Evolutionary conservation across 495 filamentous ascomycete genomes (phyloP), one percentile per base, ranked within the genome.

Genomic region (Terfezia boudieri): DNA sequence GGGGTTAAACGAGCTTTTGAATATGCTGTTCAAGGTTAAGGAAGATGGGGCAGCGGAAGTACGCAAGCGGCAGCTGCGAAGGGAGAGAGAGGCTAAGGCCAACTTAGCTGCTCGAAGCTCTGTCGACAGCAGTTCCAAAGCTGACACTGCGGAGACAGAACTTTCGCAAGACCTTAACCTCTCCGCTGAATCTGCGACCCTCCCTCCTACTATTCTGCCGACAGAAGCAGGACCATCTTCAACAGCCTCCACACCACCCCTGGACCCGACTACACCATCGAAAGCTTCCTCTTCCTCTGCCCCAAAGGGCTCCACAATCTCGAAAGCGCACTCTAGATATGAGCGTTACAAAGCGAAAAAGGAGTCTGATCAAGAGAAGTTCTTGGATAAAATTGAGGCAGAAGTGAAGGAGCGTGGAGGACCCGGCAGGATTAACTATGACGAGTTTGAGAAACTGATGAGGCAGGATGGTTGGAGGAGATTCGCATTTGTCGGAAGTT

Each of bases 1-100:
- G 62, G 86, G 83, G 1, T 81, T 94, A 66, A 94, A 95, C 62
- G 86, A 96, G 65, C 70, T 96, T 4, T 75, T 98, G 6, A 84
- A 94, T 64, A 71, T 78, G 9, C 70, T 98, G 0, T 96, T 96
- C 70, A 79, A 80, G 59, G 71, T 71, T 23, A 81, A 82, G 57
- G 90, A 98, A 67, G 80, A 85, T 55, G 65, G 83, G 8, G 78
- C 86, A 9, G 70, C 93, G 57, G 74, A 82, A 52, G 79, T 76
- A 9, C 74, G 76, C 41, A 71, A 74, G 14, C 85, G 78, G 0
- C 79, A 77, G 46, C 37, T 37, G 36, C 36, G 55, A 43, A 22
- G 41, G 23, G 55, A 58, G 14, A 41, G 36, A 23, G 51, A 53
- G 35, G 14, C 37, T 16, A 52, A 32, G 26, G 66, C 66, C 8